Conservation (phyloP, 1,284 basidiomycete species). For the Microbotryomycetes sp. region DNA sequence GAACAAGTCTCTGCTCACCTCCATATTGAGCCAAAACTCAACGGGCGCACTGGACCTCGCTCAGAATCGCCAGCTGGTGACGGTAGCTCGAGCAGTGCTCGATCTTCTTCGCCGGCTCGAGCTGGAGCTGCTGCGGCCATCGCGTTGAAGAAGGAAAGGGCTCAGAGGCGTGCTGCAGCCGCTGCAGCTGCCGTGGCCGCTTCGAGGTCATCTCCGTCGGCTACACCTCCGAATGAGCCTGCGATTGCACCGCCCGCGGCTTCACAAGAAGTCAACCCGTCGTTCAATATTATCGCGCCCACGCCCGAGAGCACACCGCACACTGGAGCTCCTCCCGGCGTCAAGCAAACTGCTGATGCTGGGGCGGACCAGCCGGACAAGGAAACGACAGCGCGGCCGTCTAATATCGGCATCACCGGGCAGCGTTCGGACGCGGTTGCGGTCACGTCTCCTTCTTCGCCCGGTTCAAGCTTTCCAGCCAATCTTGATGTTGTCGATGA, state of each 20-base stretch:
- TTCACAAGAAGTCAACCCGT: background rate
- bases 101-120: background rate
- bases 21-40: constrained; percentile 22
- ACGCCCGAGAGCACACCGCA: constrained; percentile 14
- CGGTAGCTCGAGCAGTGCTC: background rate
- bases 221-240: background rate
- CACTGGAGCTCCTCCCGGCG: background rate
- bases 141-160: background rate
- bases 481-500: constrained; percentile 16
- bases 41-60: background rate
- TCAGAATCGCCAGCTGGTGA: constrained; percentile 1
- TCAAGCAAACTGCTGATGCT: background rate
- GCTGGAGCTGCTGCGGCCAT: background rate
- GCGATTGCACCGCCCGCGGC: background rate
- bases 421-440: background rate
- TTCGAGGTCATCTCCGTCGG: background rate
- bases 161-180: background rate
- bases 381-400: background rate
- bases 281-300: constrained; percentile 17
- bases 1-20: constrained; percentile 24
- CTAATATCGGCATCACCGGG: background rate
- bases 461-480: constrained; percentile 3
- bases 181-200: background rate
- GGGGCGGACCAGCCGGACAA: background rate
- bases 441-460: background rate